Conservation (phyloP, 2,329 filamentous ascomycete species). For the Volutella citrinella region DNA sequence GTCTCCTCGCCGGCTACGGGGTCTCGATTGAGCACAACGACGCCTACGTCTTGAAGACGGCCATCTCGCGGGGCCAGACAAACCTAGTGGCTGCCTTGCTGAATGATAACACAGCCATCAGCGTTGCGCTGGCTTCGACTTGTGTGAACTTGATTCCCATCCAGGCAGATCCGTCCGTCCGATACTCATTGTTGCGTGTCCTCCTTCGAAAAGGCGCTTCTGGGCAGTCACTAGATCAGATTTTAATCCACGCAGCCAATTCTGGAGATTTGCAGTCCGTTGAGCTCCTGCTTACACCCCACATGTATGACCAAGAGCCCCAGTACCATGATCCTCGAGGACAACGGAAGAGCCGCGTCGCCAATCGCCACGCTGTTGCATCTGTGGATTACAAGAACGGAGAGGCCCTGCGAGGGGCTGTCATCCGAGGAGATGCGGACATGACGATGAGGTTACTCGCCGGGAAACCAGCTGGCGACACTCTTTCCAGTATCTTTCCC, state of each 20-base stretch:
- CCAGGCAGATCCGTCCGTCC: constrained; percentile 42
- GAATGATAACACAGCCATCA: constrained; percentile 40
- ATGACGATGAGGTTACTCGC: constrained; percentile 46
- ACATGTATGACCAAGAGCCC: constrained; percentile 36
- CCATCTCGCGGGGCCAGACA: constrained; percentile 42
- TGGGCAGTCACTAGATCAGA: constrained; percentile 45
- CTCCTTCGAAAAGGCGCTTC: constrained; percentile 50
- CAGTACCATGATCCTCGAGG: constrained; percentile 12
- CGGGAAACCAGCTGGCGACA: constrained; percentile 44
- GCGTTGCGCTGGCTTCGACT: constrained; percentile 44
- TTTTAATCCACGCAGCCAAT: constrained; percentile 48
- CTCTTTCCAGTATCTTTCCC: constrained; percentile 48
- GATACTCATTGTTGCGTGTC: constrained; percentile 41
- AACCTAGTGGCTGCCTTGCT: constrained; percentile 48
- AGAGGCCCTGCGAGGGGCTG: constrained; percentile 47
- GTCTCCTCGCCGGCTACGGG: constrained; percentile 50
- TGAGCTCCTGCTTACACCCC: constrained; percentile 47
- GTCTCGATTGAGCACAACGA: constrained; percentile 54
- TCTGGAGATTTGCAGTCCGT: constrained; percentile 45
- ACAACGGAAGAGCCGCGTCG: constrained; percentile 25
- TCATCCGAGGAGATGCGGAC: constrained; percentile 41
- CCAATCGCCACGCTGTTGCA: constrained; percentile 46
- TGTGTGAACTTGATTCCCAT: constrained; percentile 49
- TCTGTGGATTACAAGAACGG: constrained; percentile 52
- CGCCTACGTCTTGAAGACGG: constrained; percentile 46